Base-by-base conservation (phyloP, 176 grass and related monocot genomes). In the Neostapfia colusana region DNA sequence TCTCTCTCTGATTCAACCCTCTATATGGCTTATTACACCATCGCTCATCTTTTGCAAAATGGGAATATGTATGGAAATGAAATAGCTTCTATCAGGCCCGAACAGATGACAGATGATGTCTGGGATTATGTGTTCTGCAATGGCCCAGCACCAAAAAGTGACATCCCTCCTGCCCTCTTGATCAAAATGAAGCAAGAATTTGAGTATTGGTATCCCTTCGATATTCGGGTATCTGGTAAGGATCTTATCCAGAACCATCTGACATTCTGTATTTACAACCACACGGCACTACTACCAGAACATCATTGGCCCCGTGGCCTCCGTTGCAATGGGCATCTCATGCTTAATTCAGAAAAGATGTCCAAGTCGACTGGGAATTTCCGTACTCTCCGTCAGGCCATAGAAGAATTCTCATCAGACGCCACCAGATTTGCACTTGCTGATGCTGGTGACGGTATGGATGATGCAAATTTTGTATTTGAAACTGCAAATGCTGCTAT, bases 261-360 rank as follows among this genome's bases (percentile, higher is more conserved):
- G 20, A 90, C 84, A 7, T 96, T 96, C 75, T 87, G 87, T 82
- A 96, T 96, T 15, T 96, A 92, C 71, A 96, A 92, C 39, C 89
- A 97, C 37, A 80, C 76, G 44, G 75, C 93, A 58, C 78, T 92
- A 79, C 59, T 92, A 38, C 85, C 89, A 6, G 73, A 92, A 63
- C 82, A 85, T 58, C 85, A 92, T 26, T 96, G 93, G 93, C 93
- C 93, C 14, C 87, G 57, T 55, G 87, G 93, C 3, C 92, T 92
- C 69, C 87, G 93, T 6, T 92, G 89, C 79, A 96, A 92, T 56
- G 93, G 89, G 4, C 93, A 96, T 68, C 90, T 96, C 63, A 88
- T 92, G 89, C 89, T 96, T 36, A 96, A 96, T 79, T 92, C 89
- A 66, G 85, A 90, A 56, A 96, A 92, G 67, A 96, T 96, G 93